Conservation (phyloP, 2,329 filamentous ascomycete genomes). For the Arthrobotrys sphaeroides region DNA sequence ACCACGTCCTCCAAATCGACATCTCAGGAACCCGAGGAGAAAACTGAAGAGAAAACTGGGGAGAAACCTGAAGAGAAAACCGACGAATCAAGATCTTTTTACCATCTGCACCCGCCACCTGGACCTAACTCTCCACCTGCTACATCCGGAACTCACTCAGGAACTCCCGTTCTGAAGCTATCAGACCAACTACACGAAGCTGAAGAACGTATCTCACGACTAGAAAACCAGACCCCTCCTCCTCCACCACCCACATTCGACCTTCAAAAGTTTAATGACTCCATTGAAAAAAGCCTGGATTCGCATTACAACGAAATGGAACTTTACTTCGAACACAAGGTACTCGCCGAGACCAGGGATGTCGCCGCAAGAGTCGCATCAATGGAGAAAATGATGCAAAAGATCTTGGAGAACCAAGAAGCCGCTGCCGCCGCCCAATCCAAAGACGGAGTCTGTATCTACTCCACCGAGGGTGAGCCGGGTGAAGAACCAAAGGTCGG, state of each 20-base stretch:
- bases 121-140: too few relatives aligned
- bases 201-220: not conserved
- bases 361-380: constrained; percentile 1
- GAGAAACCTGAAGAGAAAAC: not conserved
- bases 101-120: not conserved
- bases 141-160: not conserved
- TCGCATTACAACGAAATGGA: not conserved
- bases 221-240: not conserved
- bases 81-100: not conserved
- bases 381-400: constrained; percentile 14
- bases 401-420: constrained; percentile 34
- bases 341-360: not conserved
- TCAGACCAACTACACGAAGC: not conserved
- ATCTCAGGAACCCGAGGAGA: too few relatives aligned
- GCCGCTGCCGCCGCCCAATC: not conserved
- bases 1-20: not conserved
- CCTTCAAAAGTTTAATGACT: not conserved
- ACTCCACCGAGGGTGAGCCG: not conserved
- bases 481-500: constrained; percentile 25
- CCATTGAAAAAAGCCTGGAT: not conserved
- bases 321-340: not conserved
- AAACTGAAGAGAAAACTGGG: not conserved
- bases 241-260: not conserved
- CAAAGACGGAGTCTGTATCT: constrained; percentile 18
- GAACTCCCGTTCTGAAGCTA: not conserved